Conservation (phyloP, 1,284 basidiomycete species). For the Irpex rosettiformis region DNA sequence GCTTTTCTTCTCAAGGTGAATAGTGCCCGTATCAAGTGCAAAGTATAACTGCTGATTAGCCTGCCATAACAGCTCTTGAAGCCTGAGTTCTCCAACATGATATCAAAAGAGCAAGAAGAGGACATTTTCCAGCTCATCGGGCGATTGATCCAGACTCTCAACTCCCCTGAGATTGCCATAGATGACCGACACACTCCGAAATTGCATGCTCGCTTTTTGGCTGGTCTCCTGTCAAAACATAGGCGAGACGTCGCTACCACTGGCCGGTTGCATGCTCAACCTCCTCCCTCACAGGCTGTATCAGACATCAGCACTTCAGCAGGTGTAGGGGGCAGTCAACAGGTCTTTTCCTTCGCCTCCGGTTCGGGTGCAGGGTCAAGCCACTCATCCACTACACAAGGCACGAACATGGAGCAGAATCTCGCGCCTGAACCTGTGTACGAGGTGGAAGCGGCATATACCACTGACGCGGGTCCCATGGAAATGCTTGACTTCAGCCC, state of each 20-base stretch:
- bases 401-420: conserved; percentile 17
- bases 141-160: conserved; percentile 67
- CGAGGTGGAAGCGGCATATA: conserved; percentile 22
- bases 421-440: conserved; percentile 20
- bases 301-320: conserved; percentile 7
- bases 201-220: conserved; percentile 76
- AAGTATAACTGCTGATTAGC: too few relatives aligned
- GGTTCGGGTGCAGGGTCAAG: neutral
- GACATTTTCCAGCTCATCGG: conserved; percentile 72
- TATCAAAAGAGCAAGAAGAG: conserved; percentile 58
- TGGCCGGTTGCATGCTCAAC: conserved; percentile 39
- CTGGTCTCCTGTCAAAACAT: conserved; percentile 62
- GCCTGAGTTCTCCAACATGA: conserved; percentile 63
- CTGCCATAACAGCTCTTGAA: conserved; percentile 75
- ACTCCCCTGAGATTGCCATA: conserved; percentile 72
- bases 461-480: conserved; percentile 17
- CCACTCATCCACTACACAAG: conserved; percentile 8
- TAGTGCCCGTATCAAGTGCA: conserved; percentile 1
- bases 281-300: conserved; percentile 34
- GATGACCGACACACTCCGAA: conserved; percentile 81
- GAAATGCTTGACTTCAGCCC: conserved; percentile 22
- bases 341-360: conserved; percentile 6
- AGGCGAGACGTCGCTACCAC: conserved; percentile 55
- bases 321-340: conserved; percentile 8
- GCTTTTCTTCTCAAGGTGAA: conserved; percentile 79